phyloP scores from a whole-genome alignment of 2,329 filamentous ascomycete genomes.

The Penicillium sp. region DNA sequence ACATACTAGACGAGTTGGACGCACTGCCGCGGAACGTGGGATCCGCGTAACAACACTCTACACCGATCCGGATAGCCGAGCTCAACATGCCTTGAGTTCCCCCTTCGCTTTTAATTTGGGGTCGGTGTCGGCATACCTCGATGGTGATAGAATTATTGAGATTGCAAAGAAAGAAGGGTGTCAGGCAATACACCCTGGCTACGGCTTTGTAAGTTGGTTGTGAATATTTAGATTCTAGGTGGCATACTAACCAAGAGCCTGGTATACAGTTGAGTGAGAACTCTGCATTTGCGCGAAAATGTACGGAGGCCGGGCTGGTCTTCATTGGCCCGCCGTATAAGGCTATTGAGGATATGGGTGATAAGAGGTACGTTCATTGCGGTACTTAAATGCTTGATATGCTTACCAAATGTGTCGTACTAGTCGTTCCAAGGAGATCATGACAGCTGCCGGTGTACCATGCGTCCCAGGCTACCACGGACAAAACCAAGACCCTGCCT shows the following conservation, averaged over 20 bases:
- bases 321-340: constrained; percentile 88
- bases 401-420: constrained; percentile 6
- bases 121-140: constrained; percentile 80
- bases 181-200: constrained; percentile 90
- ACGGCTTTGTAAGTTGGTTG: constrained; percentile 67
- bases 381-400: neutral
- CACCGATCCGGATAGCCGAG: constrained; percentile 82
- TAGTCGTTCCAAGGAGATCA: constrained; percentile 86
- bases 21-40: constrained; percentile 82
- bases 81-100: constrained; percentile 85
- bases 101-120: constrained; percentile 83
- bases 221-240: neutral
- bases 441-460: constrained; percentile 90
- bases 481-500: constrained; percentile 67
- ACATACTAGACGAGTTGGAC: constrained; percentile 67
- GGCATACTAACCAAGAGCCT: neutral
- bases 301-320: constrained; percentile 82
- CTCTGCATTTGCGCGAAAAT: constrained; percentile 81
- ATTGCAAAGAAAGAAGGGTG: constrained; percentile 85
- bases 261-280: constrained; percentile 73
- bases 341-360: constrained; percentile 80
- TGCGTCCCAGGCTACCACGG: constrained; percentile 98
- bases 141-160: constrained; percentile 87
- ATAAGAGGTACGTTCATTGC: constrained; percentile 66
- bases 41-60: constrained; percentile 94